Evolutionary conservation across 2,329 filamentous ascomycete species (phyloP), one percentile per base, ranked within the genome.

Genomic region (Epichloe coenophiala): DNA sequence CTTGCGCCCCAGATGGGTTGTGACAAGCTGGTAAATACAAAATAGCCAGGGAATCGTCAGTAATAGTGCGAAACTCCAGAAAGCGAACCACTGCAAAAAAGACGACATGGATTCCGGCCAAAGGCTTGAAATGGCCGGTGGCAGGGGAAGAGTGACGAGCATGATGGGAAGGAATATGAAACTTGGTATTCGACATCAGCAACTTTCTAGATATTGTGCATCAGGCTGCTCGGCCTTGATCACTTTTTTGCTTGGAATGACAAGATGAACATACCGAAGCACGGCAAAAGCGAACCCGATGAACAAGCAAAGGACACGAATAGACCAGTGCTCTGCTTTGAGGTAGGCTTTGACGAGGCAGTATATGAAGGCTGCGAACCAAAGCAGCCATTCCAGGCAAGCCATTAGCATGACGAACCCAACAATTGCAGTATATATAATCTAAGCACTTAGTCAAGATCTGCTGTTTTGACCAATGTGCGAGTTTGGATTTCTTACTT

Each of bases 351-450:
- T 95, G 62, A 81, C 71, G 1, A 96, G 72, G 63, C 91, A 97
- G 68, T 96, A 97, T 55, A 93, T 64, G 63, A 97, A 97, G 3
- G 91, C 89, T n/a, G 85, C 81, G 40, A 97, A 76, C 88, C 90
- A 96, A 13, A 97, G 77, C 54, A 95, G 82, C 89, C 93, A 97
- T 70, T 97, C 91, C 8, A 97, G 73, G 33, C 89, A 74, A 2
- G 91, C 91, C 53, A 86, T 86, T 23, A 93, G 60, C 82, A 96
- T 88, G 47, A 96, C 73, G 6, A 84, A 67, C 17, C 87, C 87
- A 37, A 96, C 77, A 57, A 96, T 84, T 51, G 82, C 72, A 8
- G 90, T 84, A 64, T 94, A 96, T 51, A 91, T 73, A 59, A 95
- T 89, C 88, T 97, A 57, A 33, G 13, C 12, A 46, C 17, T 36